Percentiles rank a stretch among this genome's conserved stretches.
phyloP scores from a whole-genome alignment of 73 alveolate species.

The Vitrella brassicaformis region DNA sequence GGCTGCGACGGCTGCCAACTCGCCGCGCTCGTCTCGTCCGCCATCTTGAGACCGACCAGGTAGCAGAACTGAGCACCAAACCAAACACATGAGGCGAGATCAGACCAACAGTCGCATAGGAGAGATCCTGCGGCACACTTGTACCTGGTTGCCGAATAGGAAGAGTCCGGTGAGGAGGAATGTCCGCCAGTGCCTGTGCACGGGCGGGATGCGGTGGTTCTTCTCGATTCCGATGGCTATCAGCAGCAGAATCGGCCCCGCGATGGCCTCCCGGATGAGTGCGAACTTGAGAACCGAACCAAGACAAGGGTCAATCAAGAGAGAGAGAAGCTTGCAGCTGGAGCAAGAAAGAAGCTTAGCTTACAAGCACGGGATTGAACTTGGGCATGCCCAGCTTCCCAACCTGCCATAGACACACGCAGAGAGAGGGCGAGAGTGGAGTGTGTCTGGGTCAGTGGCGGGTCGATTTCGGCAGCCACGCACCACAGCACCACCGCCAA shows the following conservation, averaged over 20 bases:
- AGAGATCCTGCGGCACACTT: neutral
- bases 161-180: no score
- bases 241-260: slow-evolving; percentile 1
- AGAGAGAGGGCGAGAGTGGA: neutral
- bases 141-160: neutral
- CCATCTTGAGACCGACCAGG: neutral
- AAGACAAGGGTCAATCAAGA: no score
- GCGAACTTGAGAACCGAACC: no score
- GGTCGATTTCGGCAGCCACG: neutral
- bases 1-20: neutral
- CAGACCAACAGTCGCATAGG: neutral
- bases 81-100: neutral
- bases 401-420: neutral
- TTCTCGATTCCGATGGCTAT: no score
- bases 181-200: no score
- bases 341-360: no score
- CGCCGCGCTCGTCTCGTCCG: neutral
- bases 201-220: no score
- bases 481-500: neutral
- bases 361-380: neutral
- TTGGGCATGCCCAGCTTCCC: neutral
- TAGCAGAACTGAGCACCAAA: neutral
- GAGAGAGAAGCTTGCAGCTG: no score
- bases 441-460: neutral
- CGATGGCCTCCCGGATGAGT: neutral